A percentile compares a stretch with the other conserved stretches of the same genome.
phyloP scores from a whole-genome alignment of 306 rosid genomes.

The Vigna hirtella region DNA sequence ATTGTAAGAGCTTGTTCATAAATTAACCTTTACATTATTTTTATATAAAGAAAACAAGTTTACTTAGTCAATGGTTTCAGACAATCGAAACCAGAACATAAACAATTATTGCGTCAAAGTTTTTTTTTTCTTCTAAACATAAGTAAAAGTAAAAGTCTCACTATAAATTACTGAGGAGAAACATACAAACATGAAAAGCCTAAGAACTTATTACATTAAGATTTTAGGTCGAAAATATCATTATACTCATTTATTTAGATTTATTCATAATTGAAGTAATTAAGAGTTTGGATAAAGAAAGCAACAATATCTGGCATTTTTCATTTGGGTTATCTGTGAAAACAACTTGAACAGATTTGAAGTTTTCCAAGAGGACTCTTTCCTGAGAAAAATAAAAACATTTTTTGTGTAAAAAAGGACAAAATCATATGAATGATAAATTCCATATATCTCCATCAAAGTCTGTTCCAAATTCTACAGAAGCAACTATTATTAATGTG shows the following conservation, averaged over 20 bases:
- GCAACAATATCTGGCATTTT: background rate
- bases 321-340: background rate
- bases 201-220: too few relatives aligned
- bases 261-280: background rate
- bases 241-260: too few relatives aligned
- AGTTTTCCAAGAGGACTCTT: conserved; percentile 40
- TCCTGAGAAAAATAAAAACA: background rate
- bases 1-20: background rate
- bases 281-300: background rate
- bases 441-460: conserved; percentile 12
- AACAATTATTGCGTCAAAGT: too few relatives aligned
- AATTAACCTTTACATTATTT: background rate
- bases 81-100: background rate
- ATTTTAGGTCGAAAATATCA: too few relatives aligned
- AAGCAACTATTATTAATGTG: background rate
- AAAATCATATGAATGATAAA: background rate
- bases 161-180: too few relatives aligned
- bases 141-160: too few relatives aligned
- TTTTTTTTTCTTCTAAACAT: too few relatives aligned
- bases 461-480: conserved; percentile 14
- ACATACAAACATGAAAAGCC: too few relatives aligned
- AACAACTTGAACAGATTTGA: conserved; percentile 15
- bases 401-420: background rate
- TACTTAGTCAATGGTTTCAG: conserved; percentile 20
- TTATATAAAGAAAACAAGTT: conserved; percentile 1